phyloP scores from a whole-genome alignment of 2,329 filamentous ascomycete species.

The Mollisia scopiformis region DNA sequence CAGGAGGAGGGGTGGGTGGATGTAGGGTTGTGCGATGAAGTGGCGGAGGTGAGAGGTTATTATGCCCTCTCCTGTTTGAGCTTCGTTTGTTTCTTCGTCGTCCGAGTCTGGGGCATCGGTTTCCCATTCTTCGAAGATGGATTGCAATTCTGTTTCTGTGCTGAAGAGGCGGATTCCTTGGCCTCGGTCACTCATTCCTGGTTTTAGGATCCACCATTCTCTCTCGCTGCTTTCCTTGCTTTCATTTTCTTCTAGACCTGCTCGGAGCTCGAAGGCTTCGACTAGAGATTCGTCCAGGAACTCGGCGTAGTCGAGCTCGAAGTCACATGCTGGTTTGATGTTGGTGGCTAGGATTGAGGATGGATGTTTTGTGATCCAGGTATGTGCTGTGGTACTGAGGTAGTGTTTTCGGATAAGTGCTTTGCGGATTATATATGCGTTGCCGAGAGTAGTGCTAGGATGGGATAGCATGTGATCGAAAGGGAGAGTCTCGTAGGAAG shows the following conservation, averaged over 20 bases:
- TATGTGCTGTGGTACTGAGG: constrained; percentile 78
- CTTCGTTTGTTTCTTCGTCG: constrained; percentile 59
- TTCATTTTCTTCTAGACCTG: constrained; percentile 74
- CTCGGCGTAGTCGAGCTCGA: constrained; percentile 96
- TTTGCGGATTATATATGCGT: constrained; percentile 95
- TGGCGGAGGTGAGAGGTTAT: constrained; percentile 91
- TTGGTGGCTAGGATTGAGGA: constrained; percentile 68
- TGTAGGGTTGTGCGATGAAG: constrained; percentile 95
- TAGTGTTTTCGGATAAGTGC: constrained; percentile 97
- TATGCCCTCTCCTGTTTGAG: constrained; percentile 56
- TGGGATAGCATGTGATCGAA: constrained; percentile 74
- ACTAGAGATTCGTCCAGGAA: constrained; percentile 92
- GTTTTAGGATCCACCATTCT: constrained; percentile 98
- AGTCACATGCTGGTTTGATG: constrained; percentile 78
- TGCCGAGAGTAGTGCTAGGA: constrained; percentile 67
- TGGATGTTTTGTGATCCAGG: constrained; percentile 86
- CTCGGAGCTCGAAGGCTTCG: constrained; percentile 85
- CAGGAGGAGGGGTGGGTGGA: constrained; percentile 82
- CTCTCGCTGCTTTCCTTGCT: constrained; percentile 43
- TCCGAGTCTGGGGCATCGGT: constrained; percentile 66
- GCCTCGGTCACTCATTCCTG: constrained; percentile 94
- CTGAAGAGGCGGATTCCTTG: constrained; percentile 92
- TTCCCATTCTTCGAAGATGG: constrained; percentile 93
- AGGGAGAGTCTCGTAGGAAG: constrained; percentile 84
- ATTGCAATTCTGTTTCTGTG: constrained; percentile 79